phyloP scores from a whole-genome alignment of 2,329 filamentous ascomycete genomes.

The Ophiostoma quercus region DNA sequence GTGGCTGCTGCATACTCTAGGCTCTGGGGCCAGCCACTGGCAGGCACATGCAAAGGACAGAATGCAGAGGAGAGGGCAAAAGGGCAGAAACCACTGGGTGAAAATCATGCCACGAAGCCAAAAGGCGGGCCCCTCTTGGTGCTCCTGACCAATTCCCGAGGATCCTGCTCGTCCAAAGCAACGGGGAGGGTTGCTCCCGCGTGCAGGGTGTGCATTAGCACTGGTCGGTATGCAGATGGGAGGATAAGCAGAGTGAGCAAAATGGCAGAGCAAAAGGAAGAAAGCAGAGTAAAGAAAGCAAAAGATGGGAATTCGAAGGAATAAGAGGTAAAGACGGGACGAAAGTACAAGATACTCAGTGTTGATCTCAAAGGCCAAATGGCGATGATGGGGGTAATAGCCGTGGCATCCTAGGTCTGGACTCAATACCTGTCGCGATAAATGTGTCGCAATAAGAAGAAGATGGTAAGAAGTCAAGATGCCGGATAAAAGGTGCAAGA shows the following conservation, averaged over 20 bases:
- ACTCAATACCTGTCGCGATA: no score
- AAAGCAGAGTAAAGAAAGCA: not conserved
- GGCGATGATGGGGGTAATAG: no score
- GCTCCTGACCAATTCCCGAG: not conserved
- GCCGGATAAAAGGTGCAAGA: not conserved
- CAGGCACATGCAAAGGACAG: not conserved
- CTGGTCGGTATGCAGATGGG: not conserved
- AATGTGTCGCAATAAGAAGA: no score
- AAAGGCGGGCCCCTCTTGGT: slow-evolving; percentile 18
- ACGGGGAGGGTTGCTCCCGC: not conserved
- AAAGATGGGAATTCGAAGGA: no score
- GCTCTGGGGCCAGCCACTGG: not conserved
- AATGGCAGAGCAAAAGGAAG: not conserved
- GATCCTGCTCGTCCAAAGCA: not conserved
- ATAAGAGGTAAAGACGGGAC: no score
- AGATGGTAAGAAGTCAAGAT: no score
- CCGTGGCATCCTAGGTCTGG: no score
- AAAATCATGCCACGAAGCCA: slow-evolving; percentile 34
- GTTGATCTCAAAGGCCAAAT: no score
- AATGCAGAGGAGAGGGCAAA: not conserved
- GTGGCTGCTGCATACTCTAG: not conserved
- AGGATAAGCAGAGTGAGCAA: not conserved
- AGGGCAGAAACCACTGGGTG: slow-evolving; percentile 25
- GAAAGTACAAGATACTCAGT: no score
- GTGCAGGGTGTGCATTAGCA: not conserved